Percentiles rank a stretch among this genome's conserved stretches.
Conservation (phyloP, 176 grass and related monocot genomes). For the Oryza punctata region DNA sequence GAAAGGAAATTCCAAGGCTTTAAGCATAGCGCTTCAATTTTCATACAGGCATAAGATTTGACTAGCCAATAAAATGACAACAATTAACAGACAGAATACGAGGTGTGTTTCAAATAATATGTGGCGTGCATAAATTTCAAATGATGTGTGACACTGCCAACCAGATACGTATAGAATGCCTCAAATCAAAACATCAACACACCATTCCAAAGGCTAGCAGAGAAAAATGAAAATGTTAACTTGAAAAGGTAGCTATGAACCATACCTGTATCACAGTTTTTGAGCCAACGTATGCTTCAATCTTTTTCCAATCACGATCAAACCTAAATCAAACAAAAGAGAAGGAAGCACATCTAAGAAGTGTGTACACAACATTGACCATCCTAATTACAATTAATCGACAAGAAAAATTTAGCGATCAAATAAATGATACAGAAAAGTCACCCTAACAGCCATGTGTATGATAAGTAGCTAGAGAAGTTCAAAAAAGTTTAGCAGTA, state of each 20-base stretch:
- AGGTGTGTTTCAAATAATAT: neutral
- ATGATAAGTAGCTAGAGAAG: neutral
- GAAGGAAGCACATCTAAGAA: neutral
- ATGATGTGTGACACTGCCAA: too few relatives aligned
- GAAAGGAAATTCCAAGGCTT: neutral
- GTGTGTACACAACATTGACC: neutral
- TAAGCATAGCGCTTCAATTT: neutral
- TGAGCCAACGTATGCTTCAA: slow-evolving; percentile 80
- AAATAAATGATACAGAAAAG: slow-evolving; percentile 1
- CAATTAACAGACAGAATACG: neutral
- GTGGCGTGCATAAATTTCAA: too few relatives aligned
- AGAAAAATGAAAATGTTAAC: neutral
- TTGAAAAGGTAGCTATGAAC: neutral
- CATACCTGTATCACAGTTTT: slow-evolving; percentile 93
- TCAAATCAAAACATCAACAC: neutral
- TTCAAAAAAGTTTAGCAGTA: neutral
- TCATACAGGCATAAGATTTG: neutral
- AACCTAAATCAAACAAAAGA: slow-evolving; percentile 58
- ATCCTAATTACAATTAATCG: neutral
- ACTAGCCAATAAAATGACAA: neutral
- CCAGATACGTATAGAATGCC: neutral
- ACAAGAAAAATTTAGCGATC: neutral
- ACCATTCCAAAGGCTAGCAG: neutral
- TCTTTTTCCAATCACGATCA: slow-evolving; percentile 94
- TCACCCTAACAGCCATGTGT: neutral